Conservation (phyloP, 2,329 filamentous ascomycete genomes). For the Trichoderma sp. region DNA sequence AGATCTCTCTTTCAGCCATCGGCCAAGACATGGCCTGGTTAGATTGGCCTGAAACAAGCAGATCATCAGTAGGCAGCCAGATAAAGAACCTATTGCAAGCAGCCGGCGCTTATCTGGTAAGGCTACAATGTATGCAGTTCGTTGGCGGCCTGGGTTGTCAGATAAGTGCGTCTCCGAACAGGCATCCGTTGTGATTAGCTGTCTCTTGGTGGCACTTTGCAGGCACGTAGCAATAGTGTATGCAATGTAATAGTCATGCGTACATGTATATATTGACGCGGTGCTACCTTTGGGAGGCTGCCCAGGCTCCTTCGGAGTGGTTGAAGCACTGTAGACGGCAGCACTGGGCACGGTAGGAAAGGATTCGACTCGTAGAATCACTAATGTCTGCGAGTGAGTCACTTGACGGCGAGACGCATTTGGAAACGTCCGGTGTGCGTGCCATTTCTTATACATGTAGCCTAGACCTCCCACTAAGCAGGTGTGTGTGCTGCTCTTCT, state of each 20-base stretch:
- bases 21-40: not conserved
- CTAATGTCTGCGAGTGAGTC: conserved; percentile 1
- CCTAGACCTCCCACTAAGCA: not conserved
- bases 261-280: not conserved
- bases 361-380: not conserved
- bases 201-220: not conserved
- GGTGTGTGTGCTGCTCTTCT: conserved; percentile 2
- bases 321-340: not conserved
- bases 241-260: not conserved
- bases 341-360: not conserved
- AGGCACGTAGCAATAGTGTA: not conserved
- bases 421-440: conserved; percentile 5
- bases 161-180: not conserved
- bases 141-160: not conserved
- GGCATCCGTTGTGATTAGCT: not conserved
- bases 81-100: not conserved
- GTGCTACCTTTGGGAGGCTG: not conserved
- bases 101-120: not conserved
- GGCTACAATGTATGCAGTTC: not conserved
- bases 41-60: not conserved
- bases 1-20: not conserved
- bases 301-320: not conserved
- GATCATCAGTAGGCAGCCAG: not conserved
- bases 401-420: not conserved
- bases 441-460: not conserved